Base-by-base conservation (phyloP, 345 rosid genomes). In the Cardiospermum halicacabum region DNA sequence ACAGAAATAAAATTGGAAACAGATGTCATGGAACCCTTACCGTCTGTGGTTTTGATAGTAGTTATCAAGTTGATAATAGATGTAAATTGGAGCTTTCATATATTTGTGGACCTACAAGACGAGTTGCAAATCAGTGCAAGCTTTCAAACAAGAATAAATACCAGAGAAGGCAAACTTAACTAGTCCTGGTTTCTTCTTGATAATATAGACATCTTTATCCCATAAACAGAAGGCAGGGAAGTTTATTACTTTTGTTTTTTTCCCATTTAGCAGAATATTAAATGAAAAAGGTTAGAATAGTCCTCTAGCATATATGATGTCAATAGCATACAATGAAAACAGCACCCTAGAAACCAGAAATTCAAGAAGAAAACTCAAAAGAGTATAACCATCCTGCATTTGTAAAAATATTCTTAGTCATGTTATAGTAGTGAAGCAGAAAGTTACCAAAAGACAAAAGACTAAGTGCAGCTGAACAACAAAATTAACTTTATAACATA, bases 21-120 rank as follows among this genome's bases (percentile, higher is more conserved):
- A 6, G 3, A 37, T 50, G 67, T 62, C 70, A 73, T 54, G 50
- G 12, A 66, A 67, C n/a, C 42, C 72, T 62, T 75, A 87, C 96
- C 94, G 75, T 22, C 94, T 77, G 68, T 89, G 96, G 70, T 87
- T 89, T 74, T 89, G 96, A 66, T 89, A 89, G 71, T 83, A 89
- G 75, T 87, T 87, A 74, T 89, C 96, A 53, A 89, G 94, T 69
- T 89, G 91, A 75, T 89, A 89, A 71, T 89, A 89, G 67, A 87
- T 75, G 74, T 66, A 77, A 68, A 89, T 81, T 36, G 96, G 96
- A 78, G 96, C 96, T 77, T 84, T 89, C 94, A 89, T 89, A 80
- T 67, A 31, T 80, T 84, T 89, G 72, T 49, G 68, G 49, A 87
- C 94, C 96, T 89, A 56, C 67, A 77, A 63, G 32, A 34, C 47